Conservation (phyloP, 306 rosid genomes). For the Rosa rugosa region DNA sequence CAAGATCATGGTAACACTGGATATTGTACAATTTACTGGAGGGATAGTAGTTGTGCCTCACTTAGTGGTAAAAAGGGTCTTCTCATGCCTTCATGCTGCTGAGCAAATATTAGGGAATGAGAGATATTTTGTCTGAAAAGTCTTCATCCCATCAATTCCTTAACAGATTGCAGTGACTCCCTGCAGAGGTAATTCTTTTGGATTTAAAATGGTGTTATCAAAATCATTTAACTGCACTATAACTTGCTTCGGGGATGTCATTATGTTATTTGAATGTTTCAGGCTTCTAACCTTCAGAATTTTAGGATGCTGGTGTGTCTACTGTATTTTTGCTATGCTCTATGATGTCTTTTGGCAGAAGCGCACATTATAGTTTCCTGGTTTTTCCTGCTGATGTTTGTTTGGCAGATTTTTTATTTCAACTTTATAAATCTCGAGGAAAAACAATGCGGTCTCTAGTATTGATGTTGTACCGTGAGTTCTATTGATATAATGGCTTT, state of each 20-base stretch:
- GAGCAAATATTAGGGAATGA: neutral
- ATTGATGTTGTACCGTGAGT: neutral
- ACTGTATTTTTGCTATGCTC: neutral
- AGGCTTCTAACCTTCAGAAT: neutral
- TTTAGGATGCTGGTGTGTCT: neutral
- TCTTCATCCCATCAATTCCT: constrained; percentile 22
- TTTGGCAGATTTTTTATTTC: neutral
- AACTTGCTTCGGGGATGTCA: neutral
- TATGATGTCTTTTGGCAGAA: neutral
- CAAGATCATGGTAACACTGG: constrained; percentile 55
- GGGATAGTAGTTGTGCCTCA: constrained; percentile 13
- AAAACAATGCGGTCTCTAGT: neutral
- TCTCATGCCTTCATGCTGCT: neutral
- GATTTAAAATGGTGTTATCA: neutral
- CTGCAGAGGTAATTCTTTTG: neutral
- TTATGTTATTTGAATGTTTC: constrained; percentile 6
- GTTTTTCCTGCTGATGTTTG: neutral
- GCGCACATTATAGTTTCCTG: neutral
- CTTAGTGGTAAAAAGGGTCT: constrained; percentile 4
- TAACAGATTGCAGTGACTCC: constrained; percentile 23
- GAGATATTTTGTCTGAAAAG: neutral
- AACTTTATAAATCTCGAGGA: neutral
- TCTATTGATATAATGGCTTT: neutral
- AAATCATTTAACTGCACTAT: neutral
- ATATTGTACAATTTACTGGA: constrained; percentile 3